Evolutionary conservation across 139 green algal genomes (phyloP).

Genomic region (Dunaliella primolecta): DNA sequence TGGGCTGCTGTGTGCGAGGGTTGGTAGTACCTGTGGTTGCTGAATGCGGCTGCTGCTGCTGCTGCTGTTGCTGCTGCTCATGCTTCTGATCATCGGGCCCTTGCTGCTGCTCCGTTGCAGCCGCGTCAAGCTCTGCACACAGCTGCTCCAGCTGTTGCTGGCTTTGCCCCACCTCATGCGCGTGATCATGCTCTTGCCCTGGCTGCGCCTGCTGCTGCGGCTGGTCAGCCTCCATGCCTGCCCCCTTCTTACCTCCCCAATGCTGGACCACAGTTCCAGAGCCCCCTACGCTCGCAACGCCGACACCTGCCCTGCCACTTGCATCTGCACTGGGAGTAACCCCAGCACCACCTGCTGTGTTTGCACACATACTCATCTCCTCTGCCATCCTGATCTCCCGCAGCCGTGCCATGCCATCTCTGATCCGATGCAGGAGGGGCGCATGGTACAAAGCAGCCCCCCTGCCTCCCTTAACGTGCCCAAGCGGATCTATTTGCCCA

Average conservation of each 20-base stretch:
- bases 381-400: not conserved
- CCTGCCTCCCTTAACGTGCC: not conserved
- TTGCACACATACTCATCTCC: not conserved
- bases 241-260: too few relatives aligned
- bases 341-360: not conserved
- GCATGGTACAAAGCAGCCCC: not conserved
- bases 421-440: not conserved
- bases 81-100: slow-evolving; percentile 1
- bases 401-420: not conserved
- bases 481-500: not conserved
- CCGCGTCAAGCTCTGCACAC: too few relatives aligned
- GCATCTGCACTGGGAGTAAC: too few relatives aligned
- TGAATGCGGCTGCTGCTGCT: not conserved
- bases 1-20: not conserved
- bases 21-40: not conserved
- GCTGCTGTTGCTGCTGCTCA: not conserved
- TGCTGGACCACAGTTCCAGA: too few relatives aligned
- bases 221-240: too few relatives aligned
- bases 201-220: slow-evolving; percentile 26
- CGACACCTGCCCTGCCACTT: too few relatives aligned
- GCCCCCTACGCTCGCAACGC: too few relatives aligned
- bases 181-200: not conserved
- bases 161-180: too few relatives aligned
- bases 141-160: slow-evolving; percentile 5
- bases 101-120: not conserved